Percentiles rank a stretch among this genome's conserved stretches.
phyloP scores from a whole-genome alignment of 345 rosid species.

The Crucihimalaya himalaica region DNA sequence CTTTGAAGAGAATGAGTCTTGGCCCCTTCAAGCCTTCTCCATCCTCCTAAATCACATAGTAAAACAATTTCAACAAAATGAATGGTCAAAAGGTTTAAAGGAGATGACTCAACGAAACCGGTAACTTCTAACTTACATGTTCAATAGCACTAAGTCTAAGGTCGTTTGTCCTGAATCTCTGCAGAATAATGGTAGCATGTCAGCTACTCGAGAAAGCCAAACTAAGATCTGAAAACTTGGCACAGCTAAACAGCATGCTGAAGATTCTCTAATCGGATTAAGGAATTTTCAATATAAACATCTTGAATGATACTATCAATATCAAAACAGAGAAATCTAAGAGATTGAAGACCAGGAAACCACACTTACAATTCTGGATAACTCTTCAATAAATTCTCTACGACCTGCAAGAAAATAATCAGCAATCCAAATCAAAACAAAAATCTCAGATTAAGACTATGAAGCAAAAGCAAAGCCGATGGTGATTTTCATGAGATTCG shows the following conservation, averaged over 20 bases:
- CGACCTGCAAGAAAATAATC: conserved; percentile 52
- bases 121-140: conserved; percentile 49
- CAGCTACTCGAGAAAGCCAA: conserved; percentile 4
- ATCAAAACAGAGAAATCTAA: not conserved
- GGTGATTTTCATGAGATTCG: conserved; percentile 7
- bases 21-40: conserved; percentile 69
- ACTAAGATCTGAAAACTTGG: conserved; percentile 23
- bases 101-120: not conserved
- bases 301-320: not conserved
- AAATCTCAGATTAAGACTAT: not conserved
- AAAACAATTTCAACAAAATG: conserved; percentile 13
- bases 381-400: conserved; percentile 66
- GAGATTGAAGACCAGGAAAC: conserved; percentile 10
- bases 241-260: not conserved
- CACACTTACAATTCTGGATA: conserved; percentile 58
- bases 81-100: not conserved
- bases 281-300: not conserved
- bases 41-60: conserved; percentile 57
- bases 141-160: conserved; percentile 57
- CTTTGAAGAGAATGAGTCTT: conserved; percentile 59
- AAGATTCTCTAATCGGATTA: conserved; percentile 2
- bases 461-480: not conserved
- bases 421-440: conserved; percentile 28
- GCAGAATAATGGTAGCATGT: conserved; percentile 42
- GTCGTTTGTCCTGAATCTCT: conserved; percentile 57